Conservation (phyloP, 352 stramenopile species). For the Phytophthora crassamura region DNA sequence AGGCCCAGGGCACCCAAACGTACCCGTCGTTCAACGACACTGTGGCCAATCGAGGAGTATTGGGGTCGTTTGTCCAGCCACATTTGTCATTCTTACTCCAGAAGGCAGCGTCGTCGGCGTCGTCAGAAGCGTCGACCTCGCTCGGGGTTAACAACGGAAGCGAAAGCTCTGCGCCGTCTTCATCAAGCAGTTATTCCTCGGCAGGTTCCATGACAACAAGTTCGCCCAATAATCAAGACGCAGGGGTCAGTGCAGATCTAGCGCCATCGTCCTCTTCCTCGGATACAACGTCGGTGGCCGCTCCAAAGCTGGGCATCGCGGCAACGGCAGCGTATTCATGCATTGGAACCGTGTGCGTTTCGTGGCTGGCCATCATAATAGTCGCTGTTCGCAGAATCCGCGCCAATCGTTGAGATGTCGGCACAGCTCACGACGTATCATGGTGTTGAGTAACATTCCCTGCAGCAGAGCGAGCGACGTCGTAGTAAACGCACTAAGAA, state of each 20-base stretch:
- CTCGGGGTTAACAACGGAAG: neutral
- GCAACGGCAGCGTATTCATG: constrained; percentile 54
- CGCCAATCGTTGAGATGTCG: constrained; percentile 21
- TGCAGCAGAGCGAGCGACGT: neutral
- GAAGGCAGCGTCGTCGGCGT: neutral
- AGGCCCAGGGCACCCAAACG: constrained; percentile 11
- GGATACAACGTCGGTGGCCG: constrained; percentile 17
- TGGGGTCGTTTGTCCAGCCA: constrained; percentile 58
- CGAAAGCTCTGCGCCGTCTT: neutral
- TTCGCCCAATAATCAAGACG: constrained; percentile 5
- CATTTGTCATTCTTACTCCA: constrained; percentile 47
- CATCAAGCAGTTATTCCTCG: constrained; percentile 11
- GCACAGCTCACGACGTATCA: constrained; percentile 1
- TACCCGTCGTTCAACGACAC: constrained; percentile 38
- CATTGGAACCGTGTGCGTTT: constrained; percentile 54
- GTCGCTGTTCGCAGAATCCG: constrained; percentile 46
- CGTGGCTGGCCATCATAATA: constrained; percentile 63
- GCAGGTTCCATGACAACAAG: constrained; percentile 13
- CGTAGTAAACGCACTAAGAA: constrained; percentile 3
- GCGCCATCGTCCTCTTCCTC: constrained; percentile 20
- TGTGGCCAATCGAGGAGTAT: constrained; percentile 56
- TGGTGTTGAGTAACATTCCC: constrained; percentile 15
- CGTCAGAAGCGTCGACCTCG: constrained; percentile 6
- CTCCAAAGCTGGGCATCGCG: constrained; percentile 25
- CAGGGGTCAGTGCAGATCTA: constrained; percentile 10